Conservation (phyloP, 202 grass and related monocot genomes). For the Cymbopogon flexuosus region DNA sequence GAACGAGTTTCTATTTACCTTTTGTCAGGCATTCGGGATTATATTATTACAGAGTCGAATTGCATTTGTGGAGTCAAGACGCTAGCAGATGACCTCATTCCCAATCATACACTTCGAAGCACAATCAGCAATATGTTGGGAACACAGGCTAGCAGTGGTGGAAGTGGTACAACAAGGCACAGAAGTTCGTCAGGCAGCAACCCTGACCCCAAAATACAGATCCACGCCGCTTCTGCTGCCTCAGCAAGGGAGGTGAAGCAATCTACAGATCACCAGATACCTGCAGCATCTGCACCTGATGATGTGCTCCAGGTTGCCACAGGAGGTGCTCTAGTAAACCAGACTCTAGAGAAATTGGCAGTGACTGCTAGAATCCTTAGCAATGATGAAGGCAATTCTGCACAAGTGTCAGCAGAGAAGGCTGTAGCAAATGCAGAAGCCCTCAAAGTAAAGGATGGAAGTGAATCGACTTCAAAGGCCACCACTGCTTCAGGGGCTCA, state of each 20-base stretch:
- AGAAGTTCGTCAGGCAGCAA: constrained; percentile 60
- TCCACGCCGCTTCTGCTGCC: constrained; percentile 13
- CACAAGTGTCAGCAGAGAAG: constrained; percentile 23
- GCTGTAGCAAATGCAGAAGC: constrained; percentile 18
- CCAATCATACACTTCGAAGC: constrained; percentile 52
- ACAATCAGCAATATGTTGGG: constrained; percentile 46
- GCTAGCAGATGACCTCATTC: constrained; percentile 62
- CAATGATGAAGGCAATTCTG: constrained; percentile 39
- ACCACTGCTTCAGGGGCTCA: constrained; percentile 5
- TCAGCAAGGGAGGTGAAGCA: constrained; percentile 32
- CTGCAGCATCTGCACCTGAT: constrained; percentile 28
- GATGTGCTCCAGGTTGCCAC: background rate
- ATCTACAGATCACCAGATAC: constrained; percentile 7
- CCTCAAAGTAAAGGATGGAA: constrained; percentile 27
- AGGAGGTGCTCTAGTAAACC: background rate
- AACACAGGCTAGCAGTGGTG: constrained; percentile 20
- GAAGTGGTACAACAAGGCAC: constrained; percentile 50
- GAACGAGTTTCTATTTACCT: constrained; percentile 9
- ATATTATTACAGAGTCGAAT: constrained; percentile 43
- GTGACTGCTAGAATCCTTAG: background rate
- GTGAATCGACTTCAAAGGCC: constrained; percentile 16
- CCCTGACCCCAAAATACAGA: constrained; percentile 30
- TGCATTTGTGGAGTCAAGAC: constrained; percentile 55
- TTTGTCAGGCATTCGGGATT: constrained; percentile 47
- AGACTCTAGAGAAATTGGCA: constrained; percentile 13